Conservation (phyloP, 768 basidiomycete genomes). For the Saitozyma sp. region DNA sequence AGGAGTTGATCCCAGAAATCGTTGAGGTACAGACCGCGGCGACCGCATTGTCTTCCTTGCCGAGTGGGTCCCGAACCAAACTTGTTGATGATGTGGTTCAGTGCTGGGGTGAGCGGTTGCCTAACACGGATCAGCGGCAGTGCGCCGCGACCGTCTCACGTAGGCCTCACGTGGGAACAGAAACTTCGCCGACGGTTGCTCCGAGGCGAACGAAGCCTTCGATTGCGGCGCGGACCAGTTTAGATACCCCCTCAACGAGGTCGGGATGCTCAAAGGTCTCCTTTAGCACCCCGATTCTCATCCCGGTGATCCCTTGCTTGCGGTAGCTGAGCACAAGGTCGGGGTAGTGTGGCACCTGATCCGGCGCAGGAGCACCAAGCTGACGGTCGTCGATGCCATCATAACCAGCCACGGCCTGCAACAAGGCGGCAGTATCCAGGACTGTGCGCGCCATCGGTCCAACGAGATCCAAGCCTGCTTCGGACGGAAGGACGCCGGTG, state of each 20-base stretch:
- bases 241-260: slow-evolving; percentile 53
- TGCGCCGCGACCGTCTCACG: no score
- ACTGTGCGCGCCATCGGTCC: slow-evolving; percentile 54
- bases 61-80: slow-evolving; percentile 25
- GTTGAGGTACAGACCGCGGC: slow-evolving; percentile 52
- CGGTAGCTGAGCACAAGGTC: slow-evolving; percentile 35
- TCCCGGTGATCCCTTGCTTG: slow-evolving; percentile 43
- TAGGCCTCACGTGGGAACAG: slow-evolving; percentile 53
- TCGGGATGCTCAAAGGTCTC: slow-evolving; percentile 53
- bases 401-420: slow-evolving; percentile 57
- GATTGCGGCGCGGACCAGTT: slow-evolving; percentile 52
- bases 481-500: slow-evolving; percentile 57
- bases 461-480: slow-evolving; percentile 55
- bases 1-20: slow-evolving; percentile 49
- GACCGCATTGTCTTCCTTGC: slow-evolving; percentile 38
- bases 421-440: slow-evolving; percentile 55
- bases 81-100: slow-evolving; percentile 30
- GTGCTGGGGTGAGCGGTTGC: slow-evolving; percentile 8
- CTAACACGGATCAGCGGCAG: slow-evolving; percentile 15
- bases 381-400: slow-evolving; percentile 58
- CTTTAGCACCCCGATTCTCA: slow-evolving; percentile 55
- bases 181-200: slow-evolving; percentile 55
- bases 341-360: slow-evolving; percentile 51
- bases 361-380: slow-evolving; percentile 51
- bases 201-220: slow-evolving; percentile 53